Evolutionary conservation across 1,284 basidiomycete species (phyloP).

Genomic region (Pseudozyma flocculosa): DNA sequence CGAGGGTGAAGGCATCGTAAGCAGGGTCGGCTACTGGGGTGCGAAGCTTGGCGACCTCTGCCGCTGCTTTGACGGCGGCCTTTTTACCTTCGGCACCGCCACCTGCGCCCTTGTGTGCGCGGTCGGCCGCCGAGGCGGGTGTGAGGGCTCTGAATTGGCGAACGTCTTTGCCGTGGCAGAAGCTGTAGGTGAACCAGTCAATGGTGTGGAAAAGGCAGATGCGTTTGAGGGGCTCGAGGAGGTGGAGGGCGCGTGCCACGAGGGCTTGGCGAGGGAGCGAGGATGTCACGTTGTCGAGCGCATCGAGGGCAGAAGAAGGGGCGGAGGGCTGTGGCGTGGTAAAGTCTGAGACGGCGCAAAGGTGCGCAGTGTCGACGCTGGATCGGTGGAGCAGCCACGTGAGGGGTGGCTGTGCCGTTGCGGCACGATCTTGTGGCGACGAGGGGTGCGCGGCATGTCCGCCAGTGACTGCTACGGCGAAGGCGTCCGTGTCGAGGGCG

Average conservation of each 20-base stretch:
- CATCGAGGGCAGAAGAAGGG: conserved; percentile 1
- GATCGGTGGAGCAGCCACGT: conserved; percentile 18
- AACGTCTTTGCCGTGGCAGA: conserved; percentile 45
- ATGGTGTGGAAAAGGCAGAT: conserved; percentile 43
- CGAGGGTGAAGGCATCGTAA: conserved; percentile 28
- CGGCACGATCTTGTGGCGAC: neutral
- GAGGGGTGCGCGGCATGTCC: too few relatives aligned
- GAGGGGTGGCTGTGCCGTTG: neutral
- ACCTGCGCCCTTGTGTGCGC: conserved; percentile 17
- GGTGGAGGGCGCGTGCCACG: conserved; percentile 14
- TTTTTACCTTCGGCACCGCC: conserved; percentile 22
- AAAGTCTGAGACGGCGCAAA: conserved; percentile 34
- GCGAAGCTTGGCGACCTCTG: conserved; percentile 10
- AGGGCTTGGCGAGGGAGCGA: conserved; percentile 11
- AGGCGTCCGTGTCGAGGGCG: too few relatives aligned
- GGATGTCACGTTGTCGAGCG: neutral
- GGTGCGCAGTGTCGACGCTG: conserved; percentile 17
- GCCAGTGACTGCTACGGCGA: too few relatives aligned
- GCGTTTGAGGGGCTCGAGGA: conserved; percentile 43
- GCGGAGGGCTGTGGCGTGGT: conserved; percentile 1
- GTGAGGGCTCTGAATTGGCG: conserved; percentile 41
- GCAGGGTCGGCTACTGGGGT: conserved; percentile 26
- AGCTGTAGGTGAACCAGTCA: conserved; percentile 53
- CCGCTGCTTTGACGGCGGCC: conserved; percentile 20
- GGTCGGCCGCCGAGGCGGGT: conserved; percentile 10